Base-by-base conservation (phyloP, 805 yeast species). In the Wickerhamomyces sydowiorum region DNA sequence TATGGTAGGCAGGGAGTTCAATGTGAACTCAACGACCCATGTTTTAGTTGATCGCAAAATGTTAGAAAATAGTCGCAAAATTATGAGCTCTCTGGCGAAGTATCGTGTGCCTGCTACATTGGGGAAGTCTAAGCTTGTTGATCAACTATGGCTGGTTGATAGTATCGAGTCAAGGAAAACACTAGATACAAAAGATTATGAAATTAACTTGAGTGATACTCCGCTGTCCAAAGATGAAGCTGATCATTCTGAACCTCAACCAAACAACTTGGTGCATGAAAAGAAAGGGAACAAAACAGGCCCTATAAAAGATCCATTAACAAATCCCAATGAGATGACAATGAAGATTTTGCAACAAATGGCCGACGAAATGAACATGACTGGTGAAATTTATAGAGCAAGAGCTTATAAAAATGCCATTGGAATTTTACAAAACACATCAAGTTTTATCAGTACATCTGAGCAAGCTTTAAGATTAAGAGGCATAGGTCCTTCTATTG, bases 391-490 rank as follows among this genome's bases (percentile, higher is more conserved):
- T 21, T 73, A 61, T 51, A 60, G 67, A 36, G 65, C 61, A 5
- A 56, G 57, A 30, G 67, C 72, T 12, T 78, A 77, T 45, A 56
- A 65, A 19, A 61, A 60, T 17, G 82, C 82, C 0, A 61, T 73
- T 22, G 56, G 60, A 3, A 53, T 70, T 1, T 52, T 70, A 19
- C 47, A 65, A 19, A 56, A 60, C 31, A 52, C 57, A 0, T 37
- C 50, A 6, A 44, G 51, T 4, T 46, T 42, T 5, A 62, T 78
- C 5, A 51, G 41, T 1, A 61, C 66, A 1, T 62, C 60, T 1
- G 45, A 52, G 2, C 68, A 75, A 33, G 77, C 79, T 2, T 37
- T 46, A 13, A 52, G 53, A 36, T 50, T 72, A 18, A 65, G 68
- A 1, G 69, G 72, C 1, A 51, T 75, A 15, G 76, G 78, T 1